Base-by-base conservation (phyloP, 306 rosid genomes). In the Ziziphus jujuba region DNA sequence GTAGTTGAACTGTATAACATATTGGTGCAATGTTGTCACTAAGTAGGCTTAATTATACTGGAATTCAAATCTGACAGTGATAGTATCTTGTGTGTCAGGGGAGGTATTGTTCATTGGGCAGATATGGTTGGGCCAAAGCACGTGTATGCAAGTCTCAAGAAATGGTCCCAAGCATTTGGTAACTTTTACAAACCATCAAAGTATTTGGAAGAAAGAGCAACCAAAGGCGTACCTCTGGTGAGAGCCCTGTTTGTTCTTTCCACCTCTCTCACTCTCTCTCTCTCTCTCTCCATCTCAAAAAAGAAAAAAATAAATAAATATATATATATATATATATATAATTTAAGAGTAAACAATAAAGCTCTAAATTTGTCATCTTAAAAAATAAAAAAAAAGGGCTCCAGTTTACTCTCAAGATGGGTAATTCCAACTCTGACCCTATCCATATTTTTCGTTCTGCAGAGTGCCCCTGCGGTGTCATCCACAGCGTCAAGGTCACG, bases 61-160 rank as follows among this genome's bases (percentile, higher is more conserved):
- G 56, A 33, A 25, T 24, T 53, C 9, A 8, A 4, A 14, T 47
- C 47, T 31, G 2, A 61, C 50, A 15, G 60, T 34, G 15, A 35
- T 9, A 21, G 19, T 21, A 17, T 61, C 33, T 65, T 61, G 20
- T 65, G 36, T 67, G 77, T 83, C 87, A 93, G 99, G 67, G 99
- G 99, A 21, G 99, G 97, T 65, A 69, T 90, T 85, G 89, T 95
- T 35, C 87, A 77, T 62, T 95, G 99, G 99, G 99, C 84, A 51
- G 99, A 90, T 75, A 21, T 76, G 71, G 89, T 95, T 51, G 99
- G 96, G 48, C 83, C 95, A 45, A 84, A 88, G 63, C 95, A 85
- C 77, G 47, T 95, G 31, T 90, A 95, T 74, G 33, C 70, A 51
- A 91, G 89, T 73, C 89, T 90, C 3, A 87, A 87, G 71, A 88